Evolutionary conservation across 108 stramenopile species (phyloP).

Genomic region (Conticribra guillardii): DNA sequence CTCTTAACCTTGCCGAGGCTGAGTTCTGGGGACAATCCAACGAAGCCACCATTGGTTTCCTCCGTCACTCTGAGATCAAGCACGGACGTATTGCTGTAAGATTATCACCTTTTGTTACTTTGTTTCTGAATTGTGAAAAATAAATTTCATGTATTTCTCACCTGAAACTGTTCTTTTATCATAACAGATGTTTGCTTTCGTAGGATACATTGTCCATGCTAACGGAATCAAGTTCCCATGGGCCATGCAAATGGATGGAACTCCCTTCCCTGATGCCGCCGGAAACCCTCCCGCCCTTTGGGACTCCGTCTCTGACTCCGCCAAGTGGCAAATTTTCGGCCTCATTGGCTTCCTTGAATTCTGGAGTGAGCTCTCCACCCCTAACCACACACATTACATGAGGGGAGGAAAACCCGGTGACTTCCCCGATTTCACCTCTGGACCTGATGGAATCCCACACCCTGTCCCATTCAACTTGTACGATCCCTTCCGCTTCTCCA

Average conservation of each 20-base stretch:
- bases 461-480: constrained; percentile 77
- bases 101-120: constrained; percentile 2
- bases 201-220: constrained; percentile 66
- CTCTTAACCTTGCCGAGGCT: constrained; percentile 59
- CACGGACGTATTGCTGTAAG: constrained; percentile 58
- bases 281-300: constrained; percentile 65
- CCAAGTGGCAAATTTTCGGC: constrained; percentile 76
- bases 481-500: constrained; percentile 75
- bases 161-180: background rate
- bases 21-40: constrained; percentile 64
- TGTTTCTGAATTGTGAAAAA: no score
- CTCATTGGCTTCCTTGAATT: constrained; percentile 48
- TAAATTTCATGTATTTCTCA: constrained; percentile 3
- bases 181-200: constrained; percentile 57
- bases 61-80: constrained; percentile 67
- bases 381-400: constrained; percentile 62
- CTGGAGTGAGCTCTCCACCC: constrained; percentile 50
- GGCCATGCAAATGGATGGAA: constrained; percentile 64
- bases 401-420: constrained; percentile 66
- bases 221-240: constrained; percentile 75
- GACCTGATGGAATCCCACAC: constrained; percentile 62
- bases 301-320: constrained; percentile 61
- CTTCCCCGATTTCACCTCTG: constrained; percentile 52
- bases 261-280: constrained; percentile 53
- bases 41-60: constrained; percentile 68